phyloP scores from a whole-genome alignment of 2,329 filamentous ascomycete species.

The Pseudopyrenochaeta lycopersici region DNA sequence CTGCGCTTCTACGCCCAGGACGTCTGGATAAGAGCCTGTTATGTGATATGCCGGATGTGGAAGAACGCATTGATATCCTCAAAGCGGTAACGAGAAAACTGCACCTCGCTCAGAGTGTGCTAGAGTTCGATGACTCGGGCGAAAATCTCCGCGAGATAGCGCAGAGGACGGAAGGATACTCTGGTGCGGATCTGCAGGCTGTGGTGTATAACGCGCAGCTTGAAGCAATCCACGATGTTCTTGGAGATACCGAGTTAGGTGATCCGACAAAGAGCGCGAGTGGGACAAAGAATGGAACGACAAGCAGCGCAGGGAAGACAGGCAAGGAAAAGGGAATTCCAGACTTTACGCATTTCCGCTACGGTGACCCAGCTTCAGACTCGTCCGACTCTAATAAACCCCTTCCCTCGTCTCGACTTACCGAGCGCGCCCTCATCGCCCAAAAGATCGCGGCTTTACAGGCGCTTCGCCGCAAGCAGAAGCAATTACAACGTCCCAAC shows the following conservation, averaged over 20 bases:
- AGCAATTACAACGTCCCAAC: constrained; percentile 51
- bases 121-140: constrained; percentile 49
- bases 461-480: constrained; percentile 70
- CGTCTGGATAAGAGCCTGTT: constrained; percentile 92
- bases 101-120: constrained; percentile 73
- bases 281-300: constrained; percentile 37
- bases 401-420: constrained; percentile 66
- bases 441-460: constrained; percentile 86
- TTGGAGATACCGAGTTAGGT: constrained; percentile 65
- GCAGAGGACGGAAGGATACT: constrained; percentile 83
- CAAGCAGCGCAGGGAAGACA: constrained; percentile 14
- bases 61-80: constrained; percentile 90
- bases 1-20: constrained; percentile 88
- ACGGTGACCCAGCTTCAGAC: constrained; percentile 65
- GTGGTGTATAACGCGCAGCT: constrained; percentile 96
- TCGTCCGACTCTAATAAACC: constrained; percentile 39
- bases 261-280: constrained; percentile 41
- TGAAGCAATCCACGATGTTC: constrained; percentile 93
- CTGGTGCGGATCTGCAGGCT: constrained; percentile 92
- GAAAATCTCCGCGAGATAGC: constrained; percentile 75
- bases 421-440: constrained; percentile 79
- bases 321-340: constrained; percentile 39
- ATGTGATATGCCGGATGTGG: constrained; percentile 83
- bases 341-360: constrained; percentile 74
- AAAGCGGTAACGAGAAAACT: constrained; percentile 84